Percentiles rank a stretch among this genome's conserved stretches.
These are phyloP conservation scores for Hordeum vulgare DNA, from an alignment of 176 grass and related monocot species.

Conservation along the genomic window MorexV3_pseudomolecules_assembly NC_058519.1:586874297-586874796, in stretches of 20 bases:
- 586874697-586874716: neutral
- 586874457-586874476: neutral
- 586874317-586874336: neutral
- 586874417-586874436: neutral
- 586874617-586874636: neutral
- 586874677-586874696: neutral
- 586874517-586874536: neutral
- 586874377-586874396: neutral
- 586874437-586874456: neutral
- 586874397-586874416: neutral
- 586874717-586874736: neutral
- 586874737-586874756: neutral
- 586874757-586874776: neutral
- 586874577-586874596: no score
- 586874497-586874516: neutral
- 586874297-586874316: neutral
- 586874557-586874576: neutral
- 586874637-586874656: neutral
- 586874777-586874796: neutral
- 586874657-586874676: neutral
- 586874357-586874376: neutral
- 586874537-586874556: neutral
- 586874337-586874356: neutral
- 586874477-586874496: neutral
- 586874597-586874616: no score